Evolutionary conservation across 345 rosid genomes (phyloP).

Genomic region (Sonneratia alba): DNA sequence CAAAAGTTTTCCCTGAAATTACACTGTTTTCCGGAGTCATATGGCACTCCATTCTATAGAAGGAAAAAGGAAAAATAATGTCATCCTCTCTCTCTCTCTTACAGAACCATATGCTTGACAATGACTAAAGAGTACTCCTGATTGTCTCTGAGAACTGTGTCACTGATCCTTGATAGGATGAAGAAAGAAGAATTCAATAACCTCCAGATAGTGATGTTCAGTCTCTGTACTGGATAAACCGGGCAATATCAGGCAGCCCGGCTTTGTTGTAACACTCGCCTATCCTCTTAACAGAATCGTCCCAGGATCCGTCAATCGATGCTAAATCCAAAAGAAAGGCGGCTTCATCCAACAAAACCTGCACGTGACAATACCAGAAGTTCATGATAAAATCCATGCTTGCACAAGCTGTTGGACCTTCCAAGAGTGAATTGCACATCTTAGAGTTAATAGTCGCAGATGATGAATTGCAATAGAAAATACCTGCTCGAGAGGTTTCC

Average conservation of each 20-base stretch:
- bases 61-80: no score
- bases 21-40: no score
- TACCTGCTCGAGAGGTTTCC: constrained; percentile 77
- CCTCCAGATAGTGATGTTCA: constrained; percentile 9
- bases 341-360: constrained; percentile 68
- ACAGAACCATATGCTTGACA: no score
- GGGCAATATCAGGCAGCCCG: constrained; percentile 52
- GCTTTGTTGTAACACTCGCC: constrained; percentile 70
- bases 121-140: no score
- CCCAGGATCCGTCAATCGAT: constrained; percentile 80
- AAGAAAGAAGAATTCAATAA: no score
- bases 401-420: background rate
- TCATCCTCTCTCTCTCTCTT: background rate
- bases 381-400: constrained; percentile 29
- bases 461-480: background rate
- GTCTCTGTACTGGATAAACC: constrained; percentile 47
- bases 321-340: constrained; percentile 90
- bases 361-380: constrained; percentile 2
- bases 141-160: no score
- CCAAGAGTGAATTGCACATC: background rate
- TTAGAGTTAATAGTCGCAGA: background rate
- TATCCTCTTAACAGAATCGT: constrained; percentile 34
- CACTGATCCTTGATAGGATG: no score
- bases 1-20: no score
- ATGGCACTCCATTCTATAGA: no score